Conservation (phyloP, 106 monocot species). For the Dendrobium nobile region DNA sequence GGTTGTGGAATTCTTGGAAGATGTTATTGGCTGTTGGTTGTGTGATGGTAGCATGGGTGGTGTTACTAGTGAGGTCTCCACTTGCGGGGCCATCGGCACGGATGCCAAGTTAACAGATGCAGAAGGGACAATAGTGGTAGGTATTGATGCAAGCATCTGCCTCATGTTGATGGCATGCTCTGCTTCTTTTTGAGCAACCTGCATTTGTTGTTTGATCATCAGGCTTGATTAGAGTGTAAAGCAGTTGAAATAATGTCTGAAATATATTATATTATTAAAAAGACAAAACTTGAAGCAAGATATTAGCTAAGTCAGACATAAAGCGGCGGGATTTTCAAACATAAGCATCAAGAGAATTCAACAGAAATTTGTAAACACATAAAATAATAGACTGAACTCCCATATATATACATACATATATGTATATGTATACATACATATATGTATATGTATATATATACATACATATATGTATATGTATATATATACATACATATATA, state of each 20-base stretch:
- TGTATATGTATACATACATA: too few relatives aligned
- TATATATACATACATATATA: too few relatives aligned
- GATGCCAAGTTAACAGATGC: neutral
- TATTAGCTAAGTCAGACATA: neutral
- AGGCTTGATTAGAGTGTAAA: neutral
- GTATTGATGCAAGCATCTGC: constrained; percentile 27
- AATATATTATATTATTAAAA: neutral
- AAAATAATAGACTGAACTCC: neutral
- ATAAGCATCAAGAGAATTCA: neutral
- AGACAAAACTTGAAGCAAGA: neutral
- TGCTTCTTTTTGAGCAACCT: constrained; percentile 53
- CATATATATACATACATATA: too few relatives aligned
- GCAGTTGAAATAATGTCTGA: constrained; percentile 2
- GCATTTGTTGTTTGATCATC: constrained; percentile 5
- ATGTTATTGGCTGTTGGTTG: constrained; percentile 23
- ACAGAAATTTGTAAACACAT: neutral
- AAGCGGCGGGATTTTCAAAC: neutral
- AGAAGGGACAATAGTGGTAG: constrained; percentile 7
- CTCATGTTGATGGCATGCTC: constrained; percentile 39
- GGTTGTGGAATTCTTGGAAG: constrained; percentile 26
- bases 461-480: too few relatives aligned
- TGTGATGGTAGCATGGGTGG: constrained; percentile 13
- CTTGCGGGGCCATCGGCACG: constrained; percentile 2
- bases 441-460: too few relatives aligned
- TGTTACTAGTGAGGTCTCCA: constrained; percentile 9